Evolutionary conservation across 2,329 filamentous ascomycete species (phyloP).

Genomic region (Colletotrichum spinosum): DNA sequence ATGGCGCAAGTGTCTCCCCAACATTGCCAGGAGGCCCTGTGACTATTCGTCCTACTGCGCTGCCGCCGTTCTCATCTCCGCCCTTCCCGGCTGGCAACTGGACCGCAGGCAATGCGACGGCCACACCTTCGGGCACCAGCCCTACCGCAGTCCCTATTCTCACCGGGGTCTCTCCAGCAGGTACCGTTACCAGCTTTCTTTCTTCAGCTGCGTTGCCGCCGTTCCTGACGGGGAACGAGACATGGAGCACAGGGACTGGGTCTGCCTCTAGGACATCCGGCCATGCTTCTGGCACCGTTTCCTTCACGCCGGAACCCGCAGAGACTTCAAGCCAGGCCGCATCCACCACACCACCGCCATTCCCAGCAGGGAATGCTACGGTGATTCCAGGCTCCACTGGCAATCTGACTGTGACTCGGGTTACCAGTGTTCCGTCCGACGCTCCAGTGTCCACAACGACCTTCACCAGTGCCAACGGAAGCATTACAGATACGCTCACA

Average conservation of each 20-base stretch:
- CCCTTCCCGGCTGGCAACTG: slow-evolving; percentile 24
- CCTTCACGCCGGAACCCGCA: slow-evolving; percentile 7
- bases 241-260: slow-evolving; percentile 5
- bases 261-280: background rate
- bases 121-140: background rate
- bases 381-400: slow-evolving; percentile 10
- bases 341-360: background rate
- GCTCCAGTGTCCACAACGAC: slow-evolving; percentile 3
- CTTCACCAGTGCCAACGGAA: background rate
- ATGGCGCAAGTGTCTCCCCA: background rate
- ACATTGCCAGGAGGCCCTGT: background rate
- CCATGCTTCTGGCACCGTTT: slow-evolving; percentile 15
- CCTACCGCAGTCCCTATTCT: slow-evolving; percentile 1
- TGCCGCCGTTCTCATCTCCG: background rate
- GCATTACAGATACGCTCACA: background rate
- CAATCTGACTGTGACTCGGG: slow-evolving; percentile 6
- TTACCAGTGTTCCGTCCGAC: background rate
- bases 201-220: slow-evolving; percentile 4
- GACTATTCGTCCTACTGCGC: background rate
- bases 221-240: slow-evolving; percentile 19
- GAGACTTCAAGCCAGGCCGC: slow-evolving; percentile 1
- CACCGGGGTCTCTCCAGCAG: background rate
- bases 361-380: slow-evolving; percentile 15
- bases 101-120: background rate
- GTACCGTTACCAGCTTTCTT: background rate